Percentiles rank a stretch among this genome's conserved stretches.
Conservation (phyloP, 306 rosid genomes). For the Arachis hypogaea region DNA sequence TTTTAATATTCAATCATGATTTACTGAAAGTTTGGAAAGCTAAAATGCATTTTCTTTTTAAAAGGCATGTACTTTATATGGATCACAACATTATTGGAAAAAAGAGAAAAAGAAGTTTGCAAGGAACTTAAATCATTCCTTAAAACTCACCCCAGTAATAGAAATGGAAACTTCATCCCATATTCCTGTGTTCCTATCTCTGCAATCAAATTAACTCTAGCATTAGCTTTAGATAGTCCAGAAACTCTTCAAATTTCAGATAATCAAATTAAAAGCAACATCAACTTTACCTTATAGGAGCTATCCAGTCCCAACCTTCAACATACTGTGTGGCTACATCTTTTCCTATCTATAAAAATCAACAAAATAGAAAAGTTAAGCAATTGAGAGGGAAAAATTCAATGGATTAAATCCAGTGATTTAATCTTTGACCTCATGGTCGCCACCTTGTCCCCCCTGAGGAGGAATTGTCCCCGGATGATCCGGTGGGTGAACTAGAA, state of each 20-base stretch:
- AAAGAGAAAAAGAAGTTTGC: background rate
- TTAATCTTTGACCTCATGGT: conserved; percentile 73
- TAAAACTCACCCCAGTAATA: conserved; percentile 75
- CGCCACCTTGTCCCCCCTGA: conserved; percentile 95
- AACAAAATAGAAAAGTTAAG: conserved; percentile 17
- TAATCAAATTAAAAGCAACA: conserved; percentile 2
- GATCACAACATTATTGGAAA: background rate
- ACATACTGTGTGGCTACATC: conserved; percentile 96
- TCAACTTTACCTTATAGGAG: conserved; percentile 88
- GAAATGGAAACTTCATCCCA: conserved; percentile 94
- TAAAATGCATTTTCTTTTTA: background rate
- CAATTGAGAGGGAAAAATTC: conserved; percentile 23
- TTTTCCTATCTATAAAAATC: conserved; percentile 75
- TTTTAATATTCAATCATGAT: conserved; percentile 14
- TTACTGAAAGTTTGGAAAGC: conserved; percentile 2
- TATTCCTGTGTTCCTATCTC: conserved; percentile 98
- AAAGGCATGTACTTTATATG: conserved; percentile 6
- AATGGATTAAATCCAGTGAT: background rate
- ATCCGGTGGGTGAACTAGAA: conserved; percentile 94
- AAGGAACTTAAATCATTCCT: conserved; percentile 37
- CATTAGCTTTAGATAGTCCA: conserved; percentile 29
- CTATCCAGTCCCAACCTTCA: conserved; percentile 97
- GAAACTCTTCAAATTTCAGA: conserved; percentile 34
- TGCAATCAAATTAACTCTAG: conserved; percentile 47
- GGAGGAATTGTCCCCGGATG: conserved; percentile 91